Conservation (phyloP, 176 grass and related monocot genomes). For the Triticum aestivum region IWGSC_CS_RefSeq_v2.1 NC_057801.1:16064116-16064615, state of each 20-base stretch:
- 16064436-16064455: not conserved
- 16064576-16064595: conserved; percentile 91
- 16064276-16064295: conserved; percentile 91
- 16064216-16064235: conserved; percentile 91
- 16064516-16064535: conserved; percentile 81
- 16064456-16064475: not conserved
- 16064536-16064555: conserved; percentile 98
- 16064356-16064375: conserved; percentile 92
- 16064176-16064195: conserved; percentile 94
- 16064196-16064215: conserved; percentile 94
- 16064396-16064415: not conserved
- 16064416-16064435: not conserved
- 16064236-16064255: conserved; percentile 94
- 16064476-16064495: not conserved
- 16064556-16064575: conserved; percentile 85
- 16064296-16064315: conserved; percentile 77
- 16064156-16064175: conserved; percentile 93
- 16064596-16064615: conserved; percentile 88
- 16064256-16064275: conserved; percentile 98
- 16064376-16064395: not conserved
- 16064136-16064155: conserved; percentile 81
- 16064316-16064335: conserved; percentile 77
- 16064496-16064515: conserved; percentile 98
- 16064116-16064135: conserved; percentile 98
- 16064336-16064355: conserved; percentile 91